A percentile compares a stretch with the other conserved stretches of the same genome.
Evolutionary conservation across 306 rosid species (phyloP).

Genomic region (Lathyrus aphaca): DNA sequence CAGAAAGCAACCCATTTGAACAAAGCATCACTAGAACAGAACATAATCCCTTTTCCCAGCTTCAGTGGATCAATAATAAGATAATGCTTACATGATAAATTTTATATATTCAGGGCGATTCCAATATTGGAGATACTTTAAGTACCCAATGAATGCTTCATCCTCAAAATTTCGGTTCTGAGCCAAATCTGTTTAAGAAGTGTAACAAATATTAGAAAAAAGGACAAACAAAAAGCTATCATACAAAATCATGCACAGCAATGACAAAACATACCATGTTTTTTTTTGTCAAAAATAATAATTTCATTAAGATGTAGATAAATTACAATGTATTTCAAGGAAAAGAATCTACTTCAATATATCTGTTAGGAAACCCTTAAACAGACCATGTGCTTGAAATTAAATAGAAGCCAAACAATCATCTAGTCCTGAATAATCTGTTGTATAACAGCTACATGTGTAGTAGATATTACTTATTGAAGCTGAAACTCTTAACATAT

Average conservation of each 20-base stretch:
- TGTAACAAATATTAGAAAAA: constrained; percentile 31
- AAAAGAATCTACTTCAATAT: background rate
- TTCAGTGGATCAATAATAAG: constrained; percentile 18
- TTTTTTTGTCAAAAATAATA: background rate
- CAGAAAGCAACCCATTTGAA: constrained; percentile 20
- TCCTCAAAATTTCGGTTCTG: constrained; percentile 95
- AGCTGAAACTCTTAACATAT: constrained; percentile 26
- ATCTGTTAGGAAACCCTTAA: background rate
- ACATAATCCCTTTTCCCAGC: constrained; percentile 14
- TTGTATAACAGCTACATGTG: constrained; percentile 18
- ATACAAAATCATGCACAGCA: background rate
- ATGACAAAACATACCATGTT: constrained; percentile 6
- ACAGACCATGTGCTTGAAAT: background rate
- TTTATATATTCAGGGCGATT: constrained; percentile 86
- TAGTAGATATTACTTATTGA: constrained; percentile 22
- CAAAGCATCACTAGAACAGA: background rate
- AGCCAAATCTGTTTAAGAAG: constrained; percentile 70
- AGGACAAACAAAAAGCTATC: background rate
- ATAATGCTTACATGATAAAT: constrained; percentile 75
- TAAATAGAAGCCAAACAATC: constrained; percentile 10
- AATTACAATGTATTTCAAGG: constrained; percentile 3
- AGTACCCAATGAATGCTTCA: constrained; percentile 94
- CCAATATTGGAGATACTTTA: constrained; percentile 95
- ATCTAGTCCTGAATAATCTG: constrained; percentile 8
- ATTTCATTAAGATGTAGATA: constrained; percentile 7